Evolutionary conservation across 1,139 yeast species (phyloP).

Genomic region (Groenewaldozyma sp.): DNA sequence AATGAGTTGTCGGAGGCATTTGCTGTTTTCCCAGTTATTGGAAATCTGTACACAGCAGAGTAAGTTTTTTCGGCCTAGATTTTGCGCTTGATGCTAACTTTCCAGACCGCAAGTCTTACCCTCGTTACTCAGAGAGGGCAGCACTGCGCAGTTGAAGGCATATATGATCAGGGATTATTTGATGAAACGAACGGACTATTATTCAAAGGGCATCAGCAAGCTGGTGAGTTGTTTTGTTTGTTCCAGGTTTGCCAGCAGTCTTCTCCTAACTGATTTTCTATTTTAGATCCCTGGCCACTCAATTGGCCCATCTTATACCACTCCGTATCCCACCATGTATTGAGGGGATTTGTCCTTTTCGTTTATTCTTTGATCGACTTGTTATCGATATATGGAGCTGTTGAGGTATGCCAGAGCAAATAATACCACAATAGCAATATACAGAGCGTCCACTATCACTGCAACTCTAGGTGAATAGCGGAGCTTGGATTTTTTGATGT

Average conservation of each 20-base stretch:
- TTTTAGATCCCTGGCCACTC: slow-evolving; percentile 3
- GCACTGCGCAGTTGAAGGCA: slow-evolving; percentile 59
- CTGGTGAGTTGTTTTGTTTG: slow-evolving; percentile 28
- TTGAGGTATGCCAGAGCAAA: slow-evolving; percentile 1
- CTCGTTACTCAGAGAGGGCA: slow-evolving; percentile 77
- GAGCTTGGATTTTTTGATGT: too few relatives aligned
- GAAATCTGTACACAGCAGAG: slow-evolving; percentile 77
- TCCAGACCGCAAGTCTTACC: slow-evolving; percentile 50
- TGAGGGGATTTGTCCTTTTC: too few relatives aligned
- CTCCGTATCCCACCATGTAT: slow-evolving; percentile 9
- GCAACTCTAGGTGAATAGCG: too few relatives aligned
- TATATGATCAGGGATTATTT: slow-evolving; percentile 60
- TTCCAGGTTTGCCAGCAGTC: too few relatives aligned
- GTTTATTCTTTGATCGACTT: too few relatives aligned
- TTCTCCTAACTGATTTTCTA: too few relatives aligned
- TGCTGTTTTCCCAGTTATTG: slow-evolving; percentile 68
- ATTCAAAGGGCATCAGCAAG: slow-evolving; percentile 46
- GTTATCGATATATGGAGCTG: slow-evolving; percentile 1
- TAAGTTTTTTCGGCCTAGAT: slow-evolving; percentile 22
- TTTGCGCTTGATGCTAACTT: slow-evolving; percentile 3
- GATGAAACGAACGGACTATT: slow-evolving; percentile 56
- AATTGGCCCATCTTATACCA: neutral
- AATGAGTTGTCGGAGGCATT: slow-evolving; percentile 59
- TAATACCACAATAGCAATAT: neutral
- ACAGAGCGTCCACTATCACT: slow-evolving; percentile 7